Base-by-base conservation (phyloP, 306 rosid genomes). In the Begonia peltatifolia region DNA sequence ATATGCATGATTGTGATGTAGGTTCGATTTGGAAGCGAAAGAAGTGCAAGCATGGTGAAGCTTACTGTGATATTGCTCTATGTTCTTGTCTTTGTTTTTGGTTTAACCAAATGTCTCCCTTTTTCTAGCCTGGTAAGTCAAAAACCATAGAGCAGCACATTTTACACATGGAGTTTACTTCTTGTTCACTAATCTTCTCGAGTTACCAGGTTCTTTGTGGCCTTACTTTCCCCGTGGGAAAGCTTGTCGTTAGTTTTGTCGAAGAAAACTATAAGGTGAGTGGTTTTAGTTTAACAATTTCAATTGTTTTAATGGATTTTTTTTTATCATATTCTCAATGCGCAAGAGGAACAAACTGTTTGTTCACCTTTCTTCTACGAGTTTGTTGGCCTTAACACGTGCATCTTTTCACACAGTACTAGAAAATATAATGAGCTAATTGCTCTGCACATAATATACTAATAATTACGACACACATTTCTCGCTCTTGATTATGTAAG, bases 1-100 rank as follows among this genome's bases (percentile, higher is more conserved):
- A 30, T 30, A 30, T 30, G 6, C 38, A 30, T 30, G 38, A 30
- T 30, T 30, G 38, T 30, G 38, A 23, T 36, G 61, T 68, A 88
- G 94, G 97, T 88, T 60, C 77, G 87, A 61, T 81, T 84, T 75
- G 95, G 97, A 56, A 75, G 84, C 6, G 51, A 43, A 62, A 79
- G 71, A 72, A 87, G 93, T 16, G 71, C 75, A 15, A 47, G 22
- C 55, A 57, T 78, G 51, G 95, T 88, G 70, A 79, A 75, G 59
- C 69, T 59, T 57, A 65, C 83, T 52, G 53, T 84, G 20, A 47
- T 63, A 25, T 60, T 56, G 42, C 84, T 84, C 2, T 88, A 84
- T 58, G 68, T 70, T 44, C 74, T 84, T 58, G 43, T 75, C 61
- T 61, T 76, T 64, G 66, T 74, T 46, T 65, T 79, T 55, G 87